Base-by-base conservation (phyloP, 2,329 filamentous ascomycete genomes). In the Penicillium sp. region DNA sequence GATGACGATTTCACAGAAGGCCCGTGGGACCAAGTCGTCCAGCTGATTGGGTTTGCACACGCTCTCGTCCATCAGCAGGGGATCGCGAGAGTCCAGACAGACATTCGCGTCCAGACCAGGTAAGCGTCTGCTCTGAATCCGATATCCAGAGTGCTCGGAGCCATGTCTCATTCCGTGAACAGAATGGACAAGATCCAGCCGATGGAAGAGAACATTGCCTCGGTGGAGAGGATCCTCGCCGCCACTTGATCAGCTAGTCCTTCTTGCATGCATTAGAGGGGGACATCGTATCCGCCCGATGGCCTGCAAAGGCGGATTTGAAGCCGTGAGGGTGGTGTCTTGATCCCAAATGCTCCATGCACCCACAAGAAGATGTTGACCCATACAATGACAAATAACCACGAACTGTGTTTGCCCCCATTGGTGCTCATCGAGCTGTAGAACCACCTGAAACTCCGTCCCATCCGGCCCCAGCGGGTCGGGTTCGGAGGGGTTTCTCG, bases 11-110 rank as follows among this genome's bases (percentile, higher is more conserved):
- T 51, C 50, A 93, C 25, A 27, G 90, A 95, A 70, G 90, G 90
- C 4, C 77, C 80, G 25, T 95, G 90, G 90, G 84, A 91, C 47
- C 79, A 87, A 13, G 87, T 93, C 42, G 86, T 90, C 76, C 74
- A 70, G 39, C 73, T 87, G 27, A 84, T 93, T 45, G 87, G 87
- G 13, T 84, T 87, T 67, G 86, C 85, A 1, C 87, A 93, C 65
- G 75, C 76, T 1, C 71, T 86, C 37, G 78, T 93, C 16, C 87
- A 93, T 59, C 69, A 79, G 44, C 76, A 78, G 36, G 87, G 86
- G 16, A 79, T 86, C n/a, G 72, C 83, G 41, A 74, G 89, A 43
- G 84, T 95, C 27, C 89, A 95, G 71, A 86, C 81, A 5, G 88
- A 90, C 54, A 87, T 95, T 70, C 75, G 88, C 14, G 80, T 90